A percentile compares a stretch with the other conserved stretches of the same genome.
phyloP scores from a whole-genome alignment of 768 basidiomycete species.

The Lentinula boryana region DNA sequence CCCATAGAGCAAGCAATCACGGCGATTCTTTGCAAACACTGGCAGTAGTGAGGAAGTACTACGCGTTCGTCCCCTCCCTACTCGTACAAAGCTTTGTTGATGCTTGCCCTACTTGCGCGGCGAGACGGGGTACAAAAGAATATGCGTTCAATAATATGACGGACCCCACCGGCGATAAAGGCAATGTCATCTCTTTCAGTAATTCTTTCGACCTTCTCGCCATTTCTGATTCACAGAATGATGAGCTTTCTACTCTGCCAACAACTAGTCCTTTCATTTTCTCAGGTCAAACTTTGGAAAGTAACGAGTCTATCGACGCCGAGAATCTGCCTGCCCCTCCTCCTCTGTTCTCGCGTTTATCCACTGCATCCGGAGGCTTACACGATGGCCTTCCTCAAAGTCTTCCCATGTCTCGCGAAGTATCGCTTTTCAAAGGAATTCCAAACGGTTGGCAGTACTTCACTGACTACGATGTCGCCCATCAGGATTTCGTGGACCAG shows the following conservation, averaged over 20 bases:
- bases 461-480: background rate
- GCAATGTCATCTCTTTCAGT: background rate
- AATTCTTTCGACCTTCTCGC: background rate
- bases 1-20: constrained; percentile 42
- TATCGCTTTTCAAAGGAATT: constrained; percentile 8
- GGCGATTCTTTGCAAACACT: constrained; percentile 60
- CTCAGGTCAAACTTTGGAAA: background rate
- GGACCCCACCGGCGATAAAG: background rate
- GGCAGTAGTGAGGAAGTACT: constrained; percentile 41
- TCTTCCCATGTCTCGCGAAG: constrained; percentile 9
- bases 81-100: constrained; percentile 23
- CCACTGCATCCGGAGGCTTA: background rate
- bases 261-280: background rate
- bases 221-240: background rate
- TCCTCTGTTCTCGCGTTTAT: constrained; percentile 3
- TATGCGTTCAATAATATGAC: background rate
- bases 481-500: background rate
- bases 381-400: background rate
- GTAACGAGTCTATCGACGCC: background rate
- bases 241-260: background rate
- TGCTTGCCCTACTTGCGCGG: constrained; percentile 41
- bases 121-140: background rate
- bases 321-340: background rate
- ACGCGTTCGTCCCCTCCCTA: constrained; percentile 59
- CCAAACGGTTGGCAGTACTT: constrained; percentile 7